These are phyloP conservation scores for Polygonum maritimum DNA, from an alignment of 148 eudicot genomes.

Conservation along the genomic window DNA sequence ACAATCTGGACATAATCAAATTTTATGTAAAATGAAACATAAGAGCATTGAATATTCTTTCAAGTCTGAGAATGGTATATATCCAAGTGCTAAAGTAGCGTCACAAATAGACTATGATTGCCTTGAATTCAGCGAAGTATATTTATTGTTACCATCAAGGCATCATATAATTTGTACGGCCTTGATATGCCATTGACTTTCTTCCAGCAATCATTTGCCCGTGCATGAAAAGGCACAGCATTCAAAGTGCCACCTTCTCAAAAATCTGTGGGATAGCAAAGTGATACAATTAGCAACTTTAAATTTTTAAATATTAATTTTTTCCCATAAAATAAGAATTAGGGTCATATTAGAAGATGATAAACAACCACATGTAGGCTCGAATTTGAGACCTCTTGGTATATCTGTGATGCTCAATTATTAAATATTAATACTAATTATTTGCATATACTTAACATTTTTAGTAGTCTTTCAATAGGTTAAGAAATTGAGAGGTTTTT, in stretches of 20 bases:
- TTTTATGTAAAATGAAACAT: neutral
- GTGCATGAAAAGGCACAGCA: neutral
- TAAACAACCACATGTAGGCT: no score
- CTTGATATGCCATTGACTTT: conserved; percentile 1
- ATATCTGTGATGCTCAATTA: no score
- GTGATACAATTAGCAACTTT: neutral
- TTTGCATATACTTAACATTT: no score
- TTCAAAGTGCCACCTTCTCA: neutral
- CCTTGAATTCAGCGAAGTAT: conserved; percentile 6
- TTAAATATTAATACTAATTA: no score
- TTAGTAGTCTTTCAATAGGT: no score
- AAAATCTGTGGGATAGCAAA: neutral
- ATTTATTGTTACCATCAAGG: neutral
- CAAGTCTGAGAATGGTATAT: neutral
- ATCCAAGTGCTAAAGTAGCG: neutral
- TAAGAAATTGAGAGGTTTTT: no score
- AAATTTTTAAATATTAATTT: neutral
- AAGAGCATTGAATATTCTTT: neutral
- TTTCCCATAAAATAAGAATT: no score
- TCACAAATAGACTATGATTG: neutral
- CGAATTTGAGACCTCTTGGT: no score
- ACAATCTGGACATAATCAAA: no score
- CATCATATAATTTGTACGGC: neutral
- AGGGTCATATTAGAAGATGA: no score
- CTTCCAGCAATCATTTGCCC: neutral